A percentile compares a stretch with the other conserved stretches of the same genome.
Evolutionary conservation across 768 basidiomycete genomes (phyloP).

Genomic region (Termitomyces titanicus): DNA sequence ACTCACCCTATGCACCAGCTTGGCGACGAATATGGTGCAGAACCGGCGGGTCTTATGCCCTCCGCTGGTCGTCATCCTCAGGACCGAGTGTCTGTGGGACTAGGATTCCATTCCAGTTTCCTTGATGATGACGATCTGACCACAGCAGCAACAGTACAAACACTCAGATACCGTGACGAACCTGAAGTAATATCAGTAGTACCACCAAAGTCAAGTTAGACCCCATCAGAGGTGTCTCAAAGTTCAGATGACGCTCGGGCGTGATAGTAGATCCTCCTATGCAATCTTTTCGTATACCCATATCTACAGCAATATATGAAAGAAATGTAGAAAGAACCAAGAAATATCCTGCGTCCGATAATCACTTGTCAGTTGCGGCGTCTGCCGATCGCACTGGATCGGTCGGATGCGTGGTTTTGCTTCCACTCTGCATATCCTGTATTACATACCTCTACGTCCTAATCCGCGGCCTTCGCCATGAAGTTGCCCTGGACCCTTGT

Average conservation of each 20-base stretch:
- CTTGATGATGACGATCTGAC: constrained; percentile 71
- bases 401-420: background rate
- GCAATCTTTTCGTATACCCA: background rate
- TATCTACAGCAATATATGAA: too few relatives aligned
- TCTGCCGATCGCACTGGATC: background rate
- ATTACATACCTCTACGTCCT: constrained; percentile 8
- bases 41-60: constrained; percentile 13
- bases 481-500: constrained; percentile 27
- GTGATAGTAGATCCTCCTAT: background rate
- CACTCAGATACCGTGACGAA: constrained; percentile 49
- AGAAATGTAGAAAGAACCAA: background rate
- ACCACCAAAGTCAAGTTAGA: constrained; percentile 4
- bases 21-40: constrained; percentile 25
- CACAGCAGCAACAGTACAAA: constrained; percentile 26
- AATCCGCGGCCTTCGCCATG: constrained; percentile 18
- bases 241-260: background rate
- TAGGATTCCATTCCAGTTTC: constrained; percentile 77
- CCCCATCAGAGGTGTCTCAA: background rate
- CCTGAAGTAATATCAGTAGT: constrained; percentile 27
- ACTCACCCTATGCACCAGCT: constrained; percentile 74
- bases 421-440: background rate
- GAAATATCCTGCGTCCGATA: too few relatives aligned
- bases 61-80: constrained; percentile 34
- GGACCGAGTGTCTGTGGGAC: constrained; percentile 31
- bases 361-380: too few relatives aligned